A percentile compares a stretch with the other conserved stretches of the same genome.
These are phyloP conservation scores for Ajuga chamaepitys DNA, from an alignment of 257 asterid genomes.

Conservation along the genomic window DNA sequence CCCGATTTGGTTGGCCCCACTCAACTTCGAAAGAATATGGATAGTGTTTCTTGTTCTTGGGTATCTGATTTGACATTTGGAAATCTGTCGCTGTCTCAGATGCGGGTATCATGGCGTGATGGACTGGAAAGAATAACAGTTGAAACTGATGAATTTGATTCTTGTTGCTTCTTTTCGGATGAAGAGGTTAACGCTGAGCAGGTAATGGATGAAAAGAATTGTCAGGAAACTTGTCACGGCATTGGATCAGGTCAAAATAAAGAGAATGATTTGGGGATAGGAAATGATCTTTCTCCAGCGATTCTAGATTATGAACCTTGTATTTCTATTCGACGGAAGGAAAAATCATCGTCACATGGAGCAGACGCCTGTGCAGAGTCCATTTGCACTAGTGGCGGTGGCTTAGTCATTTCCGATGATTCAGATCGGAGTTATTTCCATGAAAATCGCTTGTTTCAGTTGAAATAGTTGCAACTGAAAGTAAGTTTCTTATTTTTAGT, in stretches of 20 bases:
- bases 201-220: slow-evolving; percentile 6
- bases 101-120: slow-evolving; percentile 80
- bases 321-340: slow-evolving; percentile 28
- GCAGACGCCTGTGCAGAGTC: slow-evolving; percentile 53
- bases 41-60: slow-evolving; percentile 44
- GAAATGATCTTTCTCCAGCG: slow-evolving; percentile 30
- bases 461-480: slow-evolving; percentile 8
- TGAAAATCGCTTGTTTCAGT: slow-evolving; percentile 29
- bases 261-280: slow-evolving; percentile 15
- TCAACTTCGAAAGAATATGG: slow-evolving; percentile 12
- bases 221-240: background rate
- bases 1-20: too few species aligned
- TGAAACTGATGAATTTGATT: slow-evolving; percentile 49
- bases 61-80: slow-evolving; percentile 40
- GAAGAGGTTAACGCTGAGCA: slow-evolving; percentile 32
- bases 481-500: slow-evolving; percentile 5
- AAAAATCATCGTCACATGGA: background rate
- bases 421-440: slow-evolving; percentile 56
- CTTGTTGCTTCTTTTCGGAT: slow-evolving; percentile 67
- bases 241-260: background rate
- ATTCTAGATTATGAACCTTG: slow-evolving; percentile 47
- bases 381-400: slow-evolving; percentile 60
- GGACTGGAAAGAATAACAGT: slow-evolving; percentile 24
- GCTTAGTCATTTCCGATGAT: slow-evolving; percentile 60
- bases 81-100: slow-evolving; percentile 37